These are phyloP conservation scores for Paramecium caudatum DNA, from an alignment of 73 alveolate species.

Conservation along the genomic window DNA sequence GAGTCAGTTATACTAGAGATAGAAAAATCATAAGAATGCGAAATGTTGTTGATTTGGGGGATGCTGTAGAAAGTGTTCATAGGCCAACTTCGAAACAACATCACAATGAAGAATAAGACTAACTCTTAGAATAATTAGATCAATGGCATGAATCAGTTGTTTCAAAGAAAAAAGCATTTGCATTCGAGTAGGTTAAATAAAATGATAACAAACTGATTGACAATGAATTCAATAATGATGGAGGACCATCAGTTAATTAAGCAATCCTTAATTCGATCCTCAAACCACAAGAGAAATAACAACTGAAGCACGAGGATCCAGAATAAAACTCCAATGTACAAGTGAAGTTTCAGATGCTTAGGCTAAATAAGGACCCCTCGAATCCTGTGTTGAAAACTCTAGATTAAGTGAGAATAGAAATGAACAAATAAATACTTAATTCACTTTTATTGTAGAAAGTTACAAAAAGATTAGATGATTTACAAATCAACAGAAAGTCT, in stretches of 20 bases:
- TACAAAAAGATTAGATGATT: slow-evolving; percentile 51
- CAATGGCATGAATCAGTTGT: slow-evolving; percentile 51
- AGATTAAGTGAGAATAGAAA: slow-evolving; percentile 62
- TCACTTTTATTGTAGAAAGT: slow-evolving; percentile 54
- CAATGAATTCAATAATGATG: background rate
- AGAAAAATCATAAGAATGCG: slow-evolving; percentile 56
- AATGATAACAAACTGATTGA: slow-evolving; percentile 20
- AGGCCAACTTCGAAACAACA: background rate
- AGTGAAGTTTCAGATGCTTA: slow-evolving; percentile 45
- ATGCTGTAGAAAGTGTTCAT: background rate
- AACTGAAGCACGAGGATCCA: background rate
- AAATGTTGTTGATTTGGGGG: slow-evolving; percentile 66
- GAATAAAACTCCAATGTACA: slow-evolving; percentile 1
- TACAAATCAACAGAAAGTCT: slow-evolving; percentile 9
- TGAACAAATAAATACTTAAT: slow-evolving; percentile 33
- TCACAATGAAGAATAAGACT: slow-evolving; percentile 13
- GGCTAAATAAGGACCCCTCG: background rate
- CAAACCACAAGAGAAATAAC: slow-evolving; percentile 24
- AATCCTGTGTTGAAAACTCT: slow-evolving; percentile 31
- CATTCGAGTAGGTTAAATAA: slow-evolving; percentile 8
- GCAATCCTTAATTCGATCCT: slow-evolving; percentile 41
- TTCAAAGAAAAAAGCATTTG: slow-evolving; percentile 53
- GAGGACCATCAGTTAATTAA: slow-evolving; percentile 51
- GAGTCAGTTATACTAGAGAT: slow-evolving; percentile 15
- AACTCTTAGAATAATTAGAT: slow-evolving; percentile 54